Conservation (phyloP, 2,329 filamentous ascomycete genomes). For the Chalaropsis thielavioides region DNA sequence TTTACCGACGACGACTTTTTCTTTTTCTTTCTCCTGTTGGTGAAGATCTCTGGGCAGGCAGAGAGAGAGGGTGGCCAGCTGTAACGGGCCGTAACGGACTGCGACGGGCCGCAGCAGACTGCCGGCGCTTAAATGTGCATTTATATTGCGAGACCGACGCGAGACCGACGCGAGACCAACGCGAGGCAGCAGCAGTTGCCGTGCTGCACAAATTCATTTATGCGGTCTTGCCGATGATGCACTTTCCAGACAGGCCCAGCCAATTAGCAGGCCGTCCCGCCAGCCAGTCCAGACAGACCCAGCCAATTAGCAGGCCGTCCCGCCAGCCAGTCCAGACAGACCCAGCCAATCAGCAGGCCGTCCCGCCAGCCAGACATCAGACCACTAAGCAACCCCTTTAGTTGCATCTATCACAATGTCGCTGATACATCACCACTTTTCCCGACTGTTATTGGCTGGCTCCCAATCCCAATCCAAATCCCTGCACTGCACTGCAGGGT, state of each 20-base stretch:
- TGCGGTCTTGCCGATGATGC: conserved; percentile 1
- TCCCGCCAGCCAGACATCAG: not conserved
- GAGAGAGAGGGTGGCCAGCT: not conserved
- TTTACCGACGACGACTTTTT: not conserved
- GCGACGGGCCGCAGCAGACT: not conserved
- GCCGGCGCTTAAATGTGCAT: too few species aligned
- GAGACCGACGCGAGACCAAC: not conserved
- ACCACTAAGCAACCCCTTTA: not conserved
- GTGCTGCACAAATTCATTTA: not conserved
- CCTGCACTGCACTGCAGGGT: too few species aligned
- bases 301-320: too few species aligned
- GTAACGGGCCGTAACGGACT: not conserved
- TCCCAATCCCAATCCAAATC: too few species aligned
- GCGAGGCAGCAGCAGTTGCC: not conserved
- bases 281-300: too few species aligned
- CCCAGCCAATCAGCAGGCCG: too few species aligned
- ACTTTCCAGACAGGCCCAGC: not conserved
- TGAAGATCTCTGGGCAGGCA: not conserved
- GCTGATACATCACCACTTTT: not conserved
- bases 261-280: too few species aligned
- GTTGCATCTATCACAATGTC: not conserved
- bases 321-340: too few species aligned
- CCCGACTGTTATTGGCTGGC: too few species aligned
- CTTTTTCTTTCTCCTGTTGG: not conserved
- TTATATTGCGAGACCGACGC: not conserved